Evolutionary conservation across 163 green algal genomes (phyloP), one percentile per base, ranked within the genome.

Genomic region (Scenedesmus sp.): DNA sequence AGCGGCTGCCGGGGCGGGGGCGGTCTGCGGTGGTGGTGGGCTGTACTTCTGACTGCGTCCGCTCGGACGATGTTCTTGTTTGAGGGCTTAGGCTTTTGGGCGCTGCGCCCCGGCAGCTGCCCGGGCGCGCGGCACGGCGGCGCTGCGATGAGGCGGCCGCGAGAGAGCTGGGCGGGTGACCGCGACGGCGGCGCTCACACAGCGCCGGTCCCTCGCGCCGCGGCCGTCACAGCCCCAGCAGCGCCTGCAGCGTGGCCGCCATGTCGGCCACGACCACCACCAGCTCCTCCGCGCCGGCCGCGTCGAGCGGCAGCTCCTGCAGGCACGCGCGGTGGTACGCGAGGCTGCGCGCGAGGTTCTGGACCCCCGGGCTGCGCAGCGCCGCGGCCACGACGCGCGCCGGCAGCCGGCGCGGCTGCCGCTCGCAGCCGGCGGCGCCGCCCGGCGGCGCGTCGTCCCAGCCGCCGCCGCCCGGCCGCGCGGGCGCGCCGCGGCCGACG

Each of bases 311-410:
- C 48, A 85, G 64, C 51, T 63, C 64, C 26, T 58, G 39, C 45
- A 86, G 29, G 50, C 80, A 83, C 2, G 66, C 36, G 20, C 71
- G 29, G 50, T 92, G 86, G 75, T 89, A 87, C 5, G 85, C 86
- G 36, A 93, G 65, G 29, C 80, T 74, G 5, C 81, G 63, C 22
- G 84, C 76, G 36, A 93, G 64, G 70, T 90, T 92, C 29, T 92
- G 82, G 22, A 92, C 72, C 26, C 77, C 70, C 0, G 84, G 83
- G 60, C 79, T 92, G 3, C 54, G 24, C 24, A 64, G 50, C 15
- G 90, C 79, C 69, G 85, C 78, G 11, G 44, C 28, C 31, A 84
- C 47, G 24, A 82, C 82, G 60, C 60, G 31, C 20, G 31, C 6
- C 17, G 78, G 51, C 47, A 73, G 57, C n/a, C 33, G 36, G 24